Evolutionary conservation across 345 rosid genomes (phyloP).

Genomic region (Theobroma cacao): DNA sequence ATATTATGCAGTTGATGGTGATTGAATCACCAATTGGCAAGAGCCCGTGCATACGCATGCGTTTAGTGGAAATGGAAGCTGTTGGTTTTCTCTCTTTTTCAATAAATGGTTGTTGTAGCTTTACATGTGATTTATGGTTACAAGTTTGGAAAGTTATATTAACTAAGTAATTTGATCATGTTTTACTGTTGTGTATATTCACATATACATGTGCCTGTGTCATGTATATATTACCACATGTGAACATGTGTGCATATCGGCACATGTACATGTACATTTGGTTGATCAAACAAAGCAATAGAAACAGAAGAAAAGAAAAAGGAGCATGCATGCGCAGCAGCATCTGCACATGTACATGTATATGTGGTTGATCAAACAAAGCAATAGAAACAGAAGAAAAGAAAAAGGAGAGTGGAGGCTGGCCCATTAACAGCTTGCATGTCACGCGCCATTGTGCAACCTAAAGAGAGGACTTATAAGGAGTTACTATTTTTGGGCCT

Average conservation of each 20-base stretch:
- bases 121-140: slow-evolving; percentile 7
- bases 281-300: neutral
- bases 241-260: neutral
- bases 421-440: neutral
- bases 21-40: neutral
- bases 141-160: neutral
- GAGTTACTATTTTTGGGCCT: slow-evolving; percentile 4
- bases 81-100: neutral
- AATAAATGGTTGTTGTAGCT: neutral
- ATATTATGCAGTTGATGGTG: slow-evolving; percentile 14
- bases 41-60: neutral
- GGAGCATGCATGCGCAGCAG: neutral
- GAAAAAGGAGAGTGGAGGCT: neutral
- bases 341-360: neutral
- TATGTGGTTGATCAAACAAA: neutral
- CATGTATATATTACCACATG: neutral
- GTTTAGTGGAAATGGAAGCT: neutral
- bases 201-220: neutral
- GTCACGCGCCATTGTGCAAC: neutral
- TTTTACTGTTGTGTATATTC: neutral
- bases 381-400: neutral
- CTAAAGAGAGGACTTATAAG: neutral
- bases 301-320: neutral
- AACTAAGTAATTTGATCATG: neutral
- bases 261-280: neutral